Evolutionary conservation across 495 filamentous ascomycete genomes (phyloP).

Genomic region (Penicillium cosmopolitanum): DNA sequence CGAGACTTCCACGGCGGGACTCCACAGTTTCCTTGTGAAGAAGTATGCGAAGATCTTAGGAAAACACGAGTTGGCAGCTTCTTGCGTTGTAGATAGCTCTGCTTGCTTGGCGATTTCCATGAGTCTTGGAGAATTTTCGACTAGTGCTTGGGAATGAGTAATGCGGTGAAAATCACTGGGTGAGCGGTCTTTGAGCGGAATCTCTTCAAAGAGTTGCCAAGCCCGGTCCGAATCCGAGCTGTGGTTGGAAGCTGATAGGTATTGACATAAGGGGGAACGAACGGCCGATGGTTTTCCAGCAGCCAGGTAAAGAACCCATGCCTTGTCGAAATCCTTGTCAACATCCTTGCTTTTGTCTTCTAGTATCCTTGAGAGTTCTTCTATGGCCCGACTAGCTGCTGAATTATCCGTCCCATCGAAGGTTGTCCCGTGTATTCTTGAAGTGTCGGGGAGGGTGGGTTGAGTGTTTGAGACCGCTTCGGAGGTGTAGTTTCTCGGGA

Average conservation of each 20-base stretch:
- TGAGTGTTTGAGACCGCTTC: conserved; percentile 22
- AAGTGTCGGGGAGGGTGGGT: conserved; percentile 1
- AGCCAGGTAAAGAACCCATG: conserved; percentile 40
- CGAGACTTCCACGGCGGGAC: background rate
- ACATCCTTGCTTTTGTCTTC: conserved; percentile 21
- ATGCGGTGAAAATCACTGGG: conserved; percentile 44
- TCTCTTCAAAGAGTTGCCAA: conserved; percentile 45
- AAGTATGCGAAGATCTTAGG: conserved; percentile 7
- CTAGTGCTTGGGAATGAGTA: conserved; percentile 29
- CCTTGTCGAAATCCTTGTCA: conserved; percentile 38
- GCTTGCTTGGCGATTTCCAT: conserved; percentile 35
- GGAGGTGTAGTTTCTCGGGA: conserved; percentile 38
- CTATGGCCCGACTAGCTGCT: conserved; percentile 11
- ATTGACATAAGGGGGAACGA: conserved; percentile 39
- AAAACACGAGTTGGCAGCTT: conserved; percentile 26
- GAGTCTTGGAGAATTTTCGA: conserved; percentile 24
- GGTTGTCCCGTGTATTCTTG: background rate
- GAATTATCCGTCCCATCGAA: background rate
- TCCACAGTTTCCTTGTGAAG: background rate
- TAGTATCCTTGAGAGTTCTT: conserved; percentile 26
- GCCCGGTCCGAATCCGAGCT: conserved; percentile 40
- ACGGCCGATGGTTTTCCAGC: conserved; percentile 32
- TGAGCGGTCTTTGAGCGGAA: conserved; percentile 33
- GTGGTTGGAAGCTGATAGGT: conserved; percentile 39
- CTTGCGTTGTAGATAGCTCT: conserved; percentile 15